A percentile compares a stretch with the other conserved stretches of the same genome.
Evolutionary conservation across 768 basidiomycete species (phyloP).

Genomic region (Fomitopsis serialis): DNA sequence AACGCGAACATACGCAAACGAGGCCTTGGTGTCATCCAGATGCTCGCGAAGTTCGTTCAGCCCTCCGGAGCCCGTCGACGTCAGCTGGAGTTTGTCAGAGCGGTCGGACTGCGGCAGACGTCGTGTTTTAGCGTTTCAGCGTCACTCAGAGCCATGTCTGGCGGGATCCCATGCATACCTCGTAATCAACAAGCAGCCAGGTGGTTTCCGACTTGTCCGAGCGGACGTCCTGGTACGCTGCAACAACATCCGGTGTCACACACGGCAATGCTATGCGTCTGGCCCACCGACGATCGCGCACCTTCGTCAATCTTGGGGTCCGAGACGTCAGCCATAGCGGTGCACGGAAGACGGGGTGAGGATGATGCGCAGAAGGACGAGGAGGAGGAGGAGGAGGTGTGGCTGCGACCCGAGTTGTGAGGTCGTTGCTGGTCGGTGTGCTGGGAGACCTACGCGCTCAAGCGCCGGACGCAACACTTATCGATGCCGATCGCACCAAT

Average conservation of each 20-base stretch:
- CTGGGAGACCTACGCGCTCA: too few species aligned
- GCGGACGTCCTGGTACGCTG: constrained; percentile 87
- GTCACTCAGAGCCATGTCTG: background rate
- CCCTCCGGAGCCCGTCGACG: constrained; percentile 75
- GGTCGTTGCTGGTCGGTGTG: too few species aligned
- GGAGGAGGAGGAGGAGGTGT: background rate
- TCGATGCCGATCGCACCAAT: background rate
- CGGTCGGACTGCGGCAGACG: constrained; percentile 47
- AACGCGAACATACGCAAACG: constrained; percentile 81
- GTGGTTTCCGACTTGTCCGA: constrained; percentile 81
- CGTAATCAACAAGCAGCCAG: constrained; percentile 90
- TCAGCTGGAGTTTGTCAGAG: constrained; percentile 76
- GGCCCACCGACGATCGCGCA: constrained; percentile 27
- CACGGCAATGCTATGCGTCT: constrained; percentile 13
- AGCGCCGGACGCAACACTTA: too few species aligned
- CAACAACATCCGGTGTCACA: constrained; percentile 9
- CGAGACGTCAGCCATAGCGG: constrained; percentile 71
- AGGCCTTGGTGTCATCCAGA: constrained; percentile 70
- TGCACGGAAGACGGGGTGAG: background rate
- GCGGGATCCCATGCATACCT: constrained; percentile 35
- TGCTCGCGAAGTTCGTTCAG: constrained; percentile 69
- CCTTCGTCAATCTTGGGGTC: constrained; percentile 72
- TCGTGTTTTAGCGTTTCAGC: background rate
- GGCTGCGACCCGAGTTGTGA: background rate
- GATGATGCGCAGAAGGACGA: background rate